phyloP scores from a whole-genome alignment of 2,329 filamentous ascomycete species.

The Aspergillus sp. region DNA sequence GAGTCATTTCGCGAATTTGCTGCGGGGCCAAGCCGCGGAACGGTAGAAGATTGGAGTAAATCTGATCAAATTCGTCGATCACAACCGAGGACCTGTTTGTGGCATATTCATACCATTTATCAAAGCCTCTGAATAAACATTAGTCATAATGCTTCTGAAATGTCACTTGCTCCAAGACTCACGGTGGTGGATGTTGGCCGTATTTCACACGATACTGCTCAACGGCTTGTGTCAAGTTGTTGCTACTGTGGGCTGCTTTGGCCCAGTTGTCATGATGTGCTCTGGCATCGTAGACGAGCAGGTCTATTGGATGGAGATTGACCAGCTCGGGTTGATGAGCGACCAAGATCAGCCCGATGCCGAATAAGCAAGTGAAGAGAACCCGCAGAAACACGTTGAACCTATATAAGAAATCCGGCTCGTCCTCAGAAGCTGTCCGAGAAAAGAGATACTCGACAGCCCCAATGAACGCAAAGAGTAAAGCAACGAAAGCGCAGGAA shows the following conservation, averaged over 20 bases:
- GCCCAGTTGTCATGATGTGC: conserved; percentile 51
- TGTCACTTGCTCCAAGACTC: conserved; percentile 16
- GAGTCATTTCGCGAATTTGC: conserved; percentile 54
- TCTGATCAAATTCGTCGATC: conserved; percentile 62
- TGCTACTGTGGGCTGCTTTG: conserved; percentile 48
- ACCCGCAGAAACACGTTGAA: conserved; percentile 35
- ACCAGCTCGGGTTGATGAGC: conserved; percentile 41
- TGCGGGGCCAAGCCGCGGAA: conserved; percentile 55
- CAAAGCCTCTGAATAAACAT: conserved; percentile 47
- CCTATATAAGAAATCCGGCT: conserved; percentile 27
- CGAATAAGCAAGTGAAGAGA: conserved; percentile 42
- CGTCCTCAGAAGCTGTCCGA: conserved; percentile 27
- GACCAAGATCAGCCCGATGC: conserved; percentile 42
- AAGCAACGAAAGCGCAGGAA: conserved; percentile 27
- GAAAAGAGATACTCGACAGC: conserved; percentile 28
- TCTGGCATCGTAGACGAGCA: conserved; percentile 53
- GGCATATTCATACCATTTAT: conserved; percentile 60
- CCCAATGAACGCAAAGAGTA: conserved; percentile 32
- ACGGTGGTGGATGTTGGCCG: conserved; percentile 56
- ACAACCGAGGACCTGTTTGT: conserved; percentile 51
- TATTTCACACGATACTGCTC: conserved; percentile 54
- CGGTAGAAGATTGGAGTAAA: conserved; percentile 56
- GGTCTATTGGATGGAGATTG: conserved; percentile 55
- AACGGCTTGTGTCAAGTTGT: conserved; percentile 51
- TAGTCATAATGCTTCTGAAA: not conserved